These are phyloP conservation scores for Coprinopsis marcescibilis DNA, from an alignment of 768 basidiomycete species.

Conservation along the genomic window DNA sequence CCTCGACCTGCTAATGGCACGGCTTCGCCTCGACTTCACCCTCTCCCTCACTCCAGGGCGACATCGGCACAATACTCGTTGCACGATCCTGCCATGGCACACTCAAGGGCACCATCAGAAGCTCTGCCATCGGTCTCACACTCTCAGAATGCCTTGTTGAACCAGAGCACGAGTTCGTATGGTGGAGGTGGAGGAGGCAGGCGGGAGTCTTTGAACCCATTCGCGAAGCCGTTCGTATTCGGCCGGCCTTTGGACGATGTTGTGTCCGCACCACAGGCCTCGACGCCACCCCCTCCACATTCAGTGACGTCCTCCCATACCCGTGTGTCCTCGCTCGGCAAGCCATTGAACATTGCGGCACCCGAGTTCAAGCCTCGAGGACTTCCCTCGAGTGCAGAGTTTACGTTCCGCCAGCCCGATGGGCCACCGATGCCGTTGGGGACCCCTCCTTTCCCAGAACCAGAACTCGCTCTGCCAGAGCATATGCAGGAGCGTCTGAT, in stretches of 20 bases:
- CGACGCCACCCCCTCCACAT: constrained; percentile 26
- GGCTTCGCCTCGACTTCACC: constrained; percentile 21
- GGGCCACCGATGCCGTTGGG: constrained; percentile 50
- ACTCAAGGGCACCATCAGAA: constrained; percentile 52
- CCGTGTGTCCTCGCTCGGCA: constrained; percentile 48
- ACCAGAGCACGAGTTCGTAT: constrained; percentile 9
- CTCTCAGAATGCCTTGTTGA: constrained; percentile 1
- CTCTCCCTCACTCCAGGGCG: constrained; percentile 60
- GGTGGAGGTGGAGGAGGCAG: constrained; percentile 17
- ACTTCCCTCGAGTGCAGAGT: constrained; percentile 21
- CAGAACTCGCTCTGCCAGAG: constrained; percentile 26
- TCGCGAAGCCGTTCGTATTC: constrained; percentile 83
- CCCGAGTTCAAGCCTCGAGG: constrained; percentile 74
- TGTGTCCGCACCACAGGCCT: constrained; percentile 13
- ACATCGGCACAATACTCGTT: constrained; percentile 55
- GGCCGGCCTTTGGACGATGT: constrained; percentile 28
- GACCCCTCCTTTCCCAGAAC: constrained; percentile 20
- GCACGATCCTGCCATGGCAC: constrained; percentile 57
- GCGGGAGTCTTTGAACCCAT: constrained; percentile 60
- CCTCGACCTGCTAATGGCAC: constrained; percentile 10
- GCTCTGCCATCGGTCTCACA: constrained; percentile 16
- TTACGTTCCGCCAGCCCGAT: constrained; percentile 69
- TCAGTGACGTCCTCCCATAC: constrained; percentile 32
- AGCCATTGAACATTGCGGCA: constrained; percentile 73
- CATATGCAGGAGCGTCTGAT: constrained; percentile 18